phyloP scores from a whole-genome alignment of 2,329 filamentous ascomycete species.

The Colletotrichum scovillei region DNA sequence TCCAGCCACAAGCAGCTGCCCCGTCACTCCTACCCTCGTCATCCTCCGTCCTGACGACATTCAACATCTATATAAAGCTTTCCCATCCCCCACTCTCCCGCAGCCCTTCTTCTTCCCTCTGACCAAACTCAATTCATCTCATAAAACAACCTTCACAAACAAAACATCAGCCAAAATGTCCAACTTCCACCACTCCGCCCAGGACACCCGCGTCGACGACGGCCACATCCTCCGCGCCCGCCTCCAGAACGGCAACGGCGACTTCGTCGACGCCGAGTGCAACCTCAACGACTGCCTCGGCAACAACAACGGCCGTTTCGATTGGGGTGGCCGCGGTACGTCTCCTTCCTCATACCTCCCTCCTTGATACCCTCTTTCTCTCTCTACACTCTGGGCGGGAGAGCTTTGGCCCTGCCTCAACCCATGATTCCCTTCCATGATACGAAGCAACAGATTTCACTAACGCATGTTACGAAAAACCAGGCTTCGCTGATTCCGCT shows the following conservation, averaged over 20 bases:
- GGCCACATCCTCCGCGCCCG: constrained; percentile 59
- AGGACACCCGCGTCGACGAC: constrained; percentile 60
- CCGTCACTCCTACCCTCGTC: not conserved
- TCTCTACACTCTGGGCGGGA: no score
- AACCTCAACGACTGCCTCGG: constrained; percentile 63
- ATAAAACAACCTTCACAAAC: not conserved
- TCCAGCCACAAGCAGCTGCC: not conserved
- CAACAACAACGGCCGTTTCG: constrained; percentile 61
- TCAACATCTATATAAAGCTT: not conserved
- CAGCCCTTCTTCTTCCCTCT: not conserved
- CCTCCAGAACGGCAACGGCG: constrained; percentile 54
- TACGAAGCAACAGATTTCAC: not conserved
- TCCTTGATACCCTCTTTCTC: no score
- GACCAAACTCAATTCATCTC: not conserved
- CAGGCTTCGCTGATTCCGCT: constrained; percentile 59
- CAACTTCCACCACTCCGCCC: constrained; percentile 60
- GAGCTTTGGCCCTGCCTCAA: no score
- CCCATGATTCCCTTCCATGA: no score
- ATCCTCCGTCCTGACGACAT: not conserved
- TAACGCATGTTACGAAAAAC: no score
- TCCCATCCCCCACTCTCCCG: not conserved
- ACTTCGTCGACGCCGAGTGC: constrained; percentile 55
- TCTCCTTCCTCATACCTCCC: no score
- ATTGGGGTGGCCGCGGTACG: constrained; percentile 54
- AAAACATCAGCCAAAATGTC: constrained; percentile 48